Evolutionary conservation across 148 eudicot genomes (phyloP).

Genomic region (Camellia lanceoleosa): DNA sequence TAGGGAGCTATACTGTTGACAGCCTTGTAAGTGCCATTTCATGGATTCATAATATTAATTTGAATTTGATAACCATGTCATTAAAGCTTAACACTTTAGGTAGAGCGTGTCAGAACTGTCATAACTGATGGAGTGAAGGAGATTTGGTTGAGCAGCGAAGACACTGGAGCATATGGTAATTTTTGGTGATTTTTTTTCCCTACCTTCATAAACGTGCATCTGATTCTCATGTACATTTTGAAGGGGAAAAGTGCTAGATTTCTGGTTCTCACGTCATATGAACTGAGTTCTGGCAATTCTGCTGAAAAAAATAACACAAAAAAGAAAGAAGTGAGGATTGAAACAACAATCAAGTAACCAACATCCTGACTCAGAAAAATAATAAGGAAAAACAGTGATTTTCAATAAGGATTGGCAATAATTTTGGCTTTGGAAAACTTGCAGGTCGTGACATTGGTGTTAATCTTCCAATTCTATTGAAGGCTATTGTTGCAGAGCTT

Average conservation of each 20-base stretch:
- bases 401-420: background rate
- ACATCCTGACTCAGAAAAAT: background rate
- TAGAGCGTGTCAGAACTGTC: constrained; percentile 76
- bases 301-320: background rate
- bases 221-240: background rate
- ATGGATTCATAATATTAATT: constrained; percentile 4
- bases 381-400: background rate
- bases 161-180: constrained; percentile 98
- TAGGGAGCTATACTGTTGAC: constrained; percentile 94
- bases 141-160: constrained; percentile 99
- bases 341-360: background rate
- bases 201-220: background rate
- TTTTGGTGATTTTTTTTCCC: constrained; percentile 10
- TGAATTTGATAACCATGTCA: background rate
- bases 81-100: constrained; percentile 42
- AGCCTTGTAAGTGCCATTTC: constrained; percentile 64
- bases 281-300: background rate
- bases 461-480: constrained; percentile 84
- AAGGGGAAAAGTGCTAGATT: background rate
- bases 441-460: constrained; percentile 98
- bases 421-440: constrained; percentile 17
- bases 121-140: constrained; percentile 83
- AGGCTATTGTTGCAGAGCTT: constrained; percentile 74
- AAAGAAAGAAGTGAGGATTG: background rate
- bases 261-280: background rate